Evolutionary conservation across 768 basidiomycete genomes (phyloP).

Genomic region (Cubamyces lactineus): DNA sequence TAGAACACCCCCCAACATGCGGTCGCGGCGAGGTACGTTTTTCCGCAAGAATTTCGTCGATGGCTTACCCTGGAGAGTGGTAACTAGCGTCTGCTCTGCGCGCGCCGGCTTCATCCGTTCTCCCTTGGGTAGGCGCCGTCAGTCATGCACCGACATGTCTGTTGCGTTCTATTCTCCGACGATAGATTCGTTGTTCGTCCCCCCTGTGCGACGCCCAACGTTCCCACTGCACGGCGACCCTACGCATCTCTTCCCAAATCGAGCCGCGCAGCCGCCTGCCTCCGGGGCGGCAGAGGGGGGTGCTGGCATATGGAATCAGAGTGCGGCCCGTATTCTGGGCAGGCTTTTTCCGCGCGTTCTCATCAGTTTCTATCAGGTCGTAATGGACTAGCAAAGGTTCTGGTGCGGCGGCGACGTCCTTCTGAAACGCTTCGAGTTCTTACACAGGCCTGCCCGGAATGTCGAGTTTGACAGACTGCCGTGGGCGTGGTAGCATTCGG

Average conservation of each 20-base stretch:
- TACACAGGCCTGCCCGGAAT: slow-evolving; percentile 12
- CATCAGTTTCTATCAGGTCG: slow-evolving; percentile 14
- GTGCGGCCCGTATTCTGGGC: neutral
- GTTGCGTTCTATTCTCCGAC: slow-evolving; percentile 16
- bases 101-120: slow-evolving; percentile 11
- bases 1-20: slow-evolving; percentile 5
- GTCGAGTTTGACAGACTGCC: slow-evolving; percentile 14
- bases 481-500: slow-evolving; percentile 9
- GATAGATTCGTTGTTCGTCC: slow-evolving; percentile 7
- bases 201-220: neutral
- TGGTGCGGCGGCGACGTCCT: slow-evolving; percentile 14
- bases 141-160: slow-evolving; percentile 3
- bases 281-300: neutral
- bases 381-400: slow-evolving; percentile 6
- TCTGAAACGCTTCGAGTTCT: slow-evolving; percentile 14
- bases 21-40: slow-evolving; percentile 18
- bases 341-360: neutral
- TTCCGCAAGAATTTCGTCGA: neutral
- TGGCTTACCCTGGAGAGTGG: slow-evolving; percentile 8
- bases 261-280: neutral
- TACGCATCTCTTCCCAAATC: slow-evolving; percentile 1
- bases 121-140: slow-evolving; percentile 2
- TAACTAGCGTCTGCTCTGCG: slow-evolving; percentile 7
- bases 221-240: slow-evolving; percentile 16
- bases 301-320: slow-evolving; percentile 1